These are phyloP conservation scores for Stylonectria norvegica DNA, from an alignment of 2,329 filamentous ascomycete species.

Conservation along the genomic window DNA sequence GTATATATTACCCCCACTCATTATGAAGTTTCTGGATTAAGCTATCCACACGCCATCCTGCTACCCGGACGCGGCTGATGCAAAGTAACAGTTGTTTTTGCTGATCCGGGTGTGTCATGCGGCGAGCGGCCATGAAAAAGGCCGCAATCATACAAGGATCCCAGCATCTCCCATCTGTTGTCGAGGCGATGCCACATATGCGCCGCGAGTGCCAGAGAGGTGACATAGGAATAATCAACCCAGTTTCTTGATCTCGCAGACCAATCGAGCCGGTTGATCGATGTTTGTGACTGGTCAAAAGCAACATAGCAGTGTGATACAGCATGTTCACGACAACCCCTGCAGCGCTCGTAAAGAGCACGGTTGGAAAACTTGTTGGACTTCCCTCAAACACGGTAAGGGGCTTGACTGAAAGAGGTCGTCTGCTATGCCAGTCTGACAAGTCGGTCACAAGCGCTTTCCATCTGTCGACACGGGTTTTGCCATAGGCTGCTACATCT, in stretches of 20 bases:
- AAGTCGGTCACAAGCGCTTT: background rate
- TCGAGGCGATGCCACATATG: background rate
- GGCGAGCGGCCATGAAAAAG: background rate
- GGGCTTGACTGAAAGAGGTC: background rate
- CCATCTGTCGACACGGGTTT: background rate
- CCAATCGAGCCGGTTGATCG: background rate
- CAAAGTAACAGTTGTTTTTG: background rate
- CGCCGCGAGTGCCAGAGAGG: background rate
- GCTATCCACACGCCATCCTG: slow-evolving; percentile 1
- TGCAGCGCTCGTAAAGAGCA: background rate
- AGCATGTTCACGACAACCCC: background rate
- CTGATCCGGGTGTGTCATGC: background rate
- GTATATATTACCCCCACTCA: background rate
- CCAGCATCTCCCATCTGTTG: slow-evolving; percentile 1
- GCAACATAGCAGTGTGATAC: background rate
- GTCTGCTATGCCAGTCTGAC: background rate
- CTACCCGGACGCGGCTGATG: background rate
- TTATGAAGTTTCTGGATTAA: background rate
- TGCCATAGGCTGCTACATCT: no score
- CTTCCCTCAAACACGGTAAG: background rate
- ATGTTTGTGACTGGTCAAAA: background rate
- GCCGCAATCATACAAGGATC: slow-evolving; percentile 6
- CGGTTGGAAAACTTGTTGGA: background rate
- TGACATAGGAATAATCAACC: no score
- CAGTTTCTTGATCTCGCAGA: background rate